These are phyloP conservation scores for Alternaria sp. DNA, from an alignment of 2,329 filamentous ascomycete species.

Conservation along the genomic window DNA sequence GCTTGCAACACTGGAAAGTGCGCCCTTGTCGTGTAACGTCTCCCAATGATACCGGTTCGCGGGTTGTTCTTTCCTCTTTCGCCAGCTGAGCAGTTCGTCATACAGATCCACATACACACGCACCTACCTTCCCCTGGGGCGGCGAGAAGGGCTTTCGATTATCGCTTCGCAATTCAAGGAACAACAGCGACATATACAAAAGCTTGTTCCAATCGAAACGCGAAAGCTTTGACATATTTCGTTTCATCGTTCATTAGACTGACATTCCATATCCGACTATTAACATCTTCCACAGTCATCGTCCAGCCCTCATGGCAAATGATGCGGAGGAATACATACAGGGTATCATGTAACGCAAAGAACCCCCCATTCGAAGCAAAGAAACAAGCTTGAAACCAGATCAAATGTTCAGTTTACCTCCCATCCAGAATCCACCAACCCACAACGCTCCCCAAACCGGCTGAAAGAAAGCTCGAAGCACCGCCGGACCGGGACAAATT, in stretches of 20 bases:
- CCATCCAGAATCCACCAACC: slow-evolving; percentile 56
- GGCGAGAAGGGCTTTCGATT: accelerated
- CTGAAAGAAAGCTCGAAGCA: slow-evolving; percentile 55
- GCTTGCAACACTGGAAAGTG: neutral
- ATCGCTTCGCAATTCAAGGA: neutral
- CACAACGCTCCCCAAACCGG: slow-evolving; percentile 57
- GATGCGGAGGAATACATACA: neutral
- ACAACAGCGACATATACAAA: neutral
- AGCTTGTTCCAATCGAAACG: neutral
- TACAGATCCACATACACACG: neutral
- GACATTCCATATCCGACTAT: neutral
- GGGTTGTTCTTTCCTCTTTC: neutral
- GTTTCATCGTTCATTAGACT: neutral
- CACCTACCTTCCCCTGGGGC: neutral
- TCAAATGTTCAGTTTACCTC: slow-evolving; percentile 26
- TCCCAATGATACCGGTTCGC: neutral
- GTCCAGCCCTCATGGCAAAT: neutral
- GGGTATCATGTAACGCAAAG: neutral
- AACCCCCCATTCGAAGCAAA: neutral
- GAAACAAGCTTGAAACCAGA: neutral
- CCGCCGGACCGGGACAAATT: slow-evolving; percentile 60
- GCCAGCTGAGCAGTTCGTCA: neutral
- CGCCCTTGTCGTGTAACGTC: neutral
- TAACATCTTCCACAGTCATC: neutral
- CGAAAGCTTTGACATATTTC: neutral